Conservation (phyloP, 257 asterid species). For the Hygrophila difformis region DNA sequence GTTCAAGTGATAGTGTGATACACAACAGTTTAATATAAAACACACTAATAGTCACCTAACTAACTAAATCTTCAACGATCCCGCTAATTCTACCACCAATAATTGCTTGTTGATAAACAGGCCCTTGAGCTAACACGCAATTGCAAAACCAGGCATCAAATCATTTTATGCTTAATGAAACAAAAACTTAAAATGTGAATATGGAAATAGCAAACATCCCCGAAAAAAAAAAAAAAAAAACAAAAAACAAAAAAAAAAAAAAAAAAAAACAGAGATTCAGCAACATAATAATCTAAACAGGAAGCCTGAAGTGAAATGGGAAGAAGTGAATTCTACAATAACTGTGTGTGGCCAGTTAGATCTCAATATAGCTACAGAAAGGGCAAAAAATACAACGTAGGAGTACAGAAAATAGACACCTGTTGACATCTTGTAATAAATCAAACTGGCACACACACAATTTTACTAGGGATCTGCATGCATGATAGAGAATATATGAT, state of each 20-base stretch:
- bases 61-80: too few species aligned
- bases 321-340: slow-evolving; percentile 8
- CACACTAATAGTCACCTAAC: too few species aligned
- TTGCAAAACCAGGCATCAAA: too few species aligned
- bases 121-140: too few species aligned
- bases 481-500: not conserved
- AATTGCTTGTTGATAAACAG: too few species aligned
- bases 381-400: not conserved
- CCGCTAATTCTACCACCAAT: too few species aligned
- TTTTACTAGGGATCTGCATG: not conserved
- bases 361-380: not conserved
- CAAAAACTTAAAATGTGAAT: too few species aligned
- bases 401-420: not conserved
- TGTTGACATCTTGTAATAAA: not conserved
- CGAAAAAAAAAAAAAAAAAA: too few species aligned
- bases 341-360: slow-evolving; percentile 8
- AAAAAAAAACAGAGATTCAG: not conserved
- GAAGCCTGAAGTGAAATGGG: slow-evolving; percentile 1
- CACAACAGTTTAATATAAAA: too few species aligned
- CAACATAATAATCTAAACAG: not conserved
- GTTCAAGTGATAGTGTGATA: too few species aligned
- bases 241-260: slow-evolving; percentile 9
- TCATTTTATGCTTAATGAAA: too few species aligned
- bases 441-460: not conserved
- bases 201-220: too few species aligned